These are phyloP conservation scores for Pogostemon cablin DNA, from an alignment of 257 asterid species.

Conservation along the genomic window DNA sequence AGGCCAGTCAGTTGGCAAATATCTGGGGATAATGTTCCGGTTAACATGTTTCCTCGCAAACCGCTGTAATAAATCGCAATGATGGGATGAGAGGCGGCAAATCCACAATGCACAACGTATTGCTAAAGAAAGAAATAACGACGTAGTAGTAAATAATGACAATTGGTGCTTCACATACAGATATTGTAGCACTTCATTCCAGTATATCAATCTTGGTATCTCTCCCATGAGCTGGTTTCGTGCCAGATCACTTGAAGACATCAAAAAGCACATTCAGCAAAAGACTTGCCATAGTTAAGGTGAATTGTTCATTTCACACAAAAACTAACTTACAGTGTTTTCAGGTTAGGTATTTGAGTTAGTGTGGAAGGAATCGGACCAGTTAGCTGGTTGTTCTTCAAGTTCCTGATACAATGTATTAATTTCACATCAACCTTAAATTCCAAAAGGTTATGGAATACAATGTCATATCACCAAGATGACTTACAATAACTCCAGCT, in stretches of 20 bases:
- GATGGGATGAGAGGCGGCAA: not conserved
- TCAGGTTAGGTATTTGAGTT: slow-evolving; percentile 91
- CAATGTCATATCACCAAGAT: not conserved
- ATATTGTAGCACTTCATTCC: slow-evolving; percentile 97
- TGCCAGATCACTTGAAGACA: slow-evolving; percentile 76
- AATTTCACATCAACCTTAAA: not conserved
- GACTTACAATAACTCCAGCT: slow-evolving; percentile 87
- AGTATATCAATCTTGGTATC: slow-evolving; percentile 88
- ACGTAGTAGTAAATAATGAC: not conserved
- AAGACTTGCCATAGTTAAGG: not conserved
- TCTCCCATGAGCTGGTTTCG: slow-evolving; percentile 89
- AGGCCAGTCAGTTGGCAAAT: slow-evolving; percentile 94
- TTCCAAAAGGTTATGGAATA: not conserved
- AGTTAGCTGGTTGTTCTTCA: slow-evolving; percentile 82
- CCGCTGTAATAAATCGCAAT: slow-evolving; percentile 50
- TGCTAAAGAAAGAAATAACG: not conserved
- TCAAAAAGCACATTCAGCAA: not conserved
- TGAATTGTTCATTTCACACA: not conserved
- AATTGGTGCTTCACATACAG: slow-evolving; percentile 54
- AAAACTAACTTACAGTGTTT: slow-evolving; percentile 70
- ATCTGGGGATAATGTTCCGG: slow-evolving; percentile 87
- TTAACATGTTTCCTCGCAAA: slow-evolving; percentile 77
- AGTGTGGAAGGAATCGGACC: slow-evolving; percentile 97
- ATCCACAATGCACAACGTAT: not conserved
- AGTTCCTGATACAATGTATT: slow-evolving; percentile 45